Evolutionary conservation across 2,329 filamentous ascomycete species (phyloP), one percentile per base, ranked within the genome.

Genomic region (Fonsecaea monophora): DNA sequence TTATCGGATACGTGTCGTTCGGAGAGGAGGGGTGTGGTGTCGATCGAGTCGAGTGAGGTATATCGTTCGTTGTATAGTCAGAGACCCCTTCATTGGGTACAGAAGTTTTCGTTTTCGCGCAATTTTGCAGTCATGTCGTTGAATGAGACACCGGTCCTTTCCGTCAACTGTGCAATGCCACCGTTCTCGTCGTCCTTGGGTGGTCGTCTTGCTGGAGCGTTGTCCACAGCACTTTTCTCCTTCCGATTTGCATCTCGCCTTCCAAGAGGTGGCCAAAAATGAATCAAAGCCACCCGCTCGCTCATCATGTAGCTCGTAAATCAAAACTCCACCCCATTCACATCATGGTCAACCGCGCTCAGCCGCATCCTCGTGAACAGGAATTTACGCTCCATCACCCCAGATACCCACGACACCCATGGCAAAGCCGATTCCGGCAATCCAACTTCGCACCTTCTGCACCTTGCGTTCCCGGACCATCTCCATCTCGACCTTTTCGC

Each of bases 371-470:
- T 45, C 2, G 13, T 50, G 21, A 50, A 21, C 15, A 37, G 12
- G 13, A 10, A 60, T 48, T 76, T 72, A 75, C 62, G 73, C 74
- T 35, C 77, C 75, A 71, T 83, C 82, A 1, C 82, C 82, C 82
- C 82, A 83, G 34, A 83, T 77, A 7, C 82, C 82, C 48, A 83
- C 79, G 61, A 83, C 79, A 21, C 78, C 79, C 77, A 83, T 81
- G 1, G 78, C 77, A 64, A 82, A 77, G 2, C 79, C 81, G 58
- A 80, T 53, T 0, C 79, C 81, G 48, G 78, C 76, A 38, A 82
- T 73, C 68, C 76, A 78, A 34, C 77, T 74, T 40, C 80, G 76
- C 10, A 76, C 73, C 48, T 71, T 69, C 68, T 82, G 79, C 54
- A 81, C 69, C 30, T 75, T 76, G 40, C 76, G 75, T 69, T 83